Base-by-base conservation (phyloP, 345 rosid genomes). In the Carallia pectinifolia region DNA sequence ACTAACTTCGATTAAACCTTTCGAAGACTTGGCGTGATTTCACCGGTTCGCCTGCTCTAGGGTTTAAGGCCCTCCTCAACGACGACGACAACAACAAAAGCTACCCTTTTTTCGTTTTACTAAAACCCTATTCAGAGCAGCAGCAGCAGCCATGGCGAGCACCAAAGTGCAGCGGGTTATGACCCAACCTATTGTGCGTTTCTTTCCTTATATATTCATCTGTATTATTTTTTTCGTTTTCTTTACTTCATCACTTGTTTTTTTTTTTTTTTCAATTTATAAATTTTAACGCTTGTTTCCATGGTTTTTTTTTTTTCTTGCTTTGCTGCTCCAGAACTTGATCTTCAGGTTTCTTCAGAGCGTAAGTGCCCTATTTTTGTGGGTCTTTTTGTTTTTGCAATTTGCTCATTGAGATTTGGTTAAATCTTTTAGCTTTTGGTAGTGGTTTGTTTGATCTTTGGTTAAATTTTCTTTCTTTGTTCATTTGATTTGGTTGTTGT, bases 301-400 rank as follows among this genome's bases (percentile, higher is more conserved):
- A 36, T 29, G 33, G 60, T 33, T 36, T 0, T 40, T 33, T 5
- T 53, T 19, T 67, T 60, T 12, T 58, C 2, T 33, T 44, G 50
- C 50, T 15, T 44, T 29, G 61, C 61, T 15, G 27, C 60, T 31
- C 18, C 87, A 95, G 97, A 95, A 95, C 83, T 81, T 90, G 85
- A 92, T 92, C 73, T 95, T 95, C 83, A 89, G 97, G 88, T 90
- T 90, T 77, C 97, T 92, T 15, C 97, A 92, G 76, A 92, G 97
- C 34, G 97, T 95, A 82, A 85, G 93, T 80, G 23, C 50, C 16
- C 23, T 66, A 4, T 0, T 29, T 2, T 34, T 37, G 0, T 23
- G 33, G 17, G 30, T 15, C 4, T 44, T 18, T 39, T 50, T 61
- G 40, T 61, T 71, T 53, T 39, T 30, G 15, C 13, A 44, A 44